Conservation (phyloP, 1,139 yeast species). For the Yamadazyma taylorii region DNA sequence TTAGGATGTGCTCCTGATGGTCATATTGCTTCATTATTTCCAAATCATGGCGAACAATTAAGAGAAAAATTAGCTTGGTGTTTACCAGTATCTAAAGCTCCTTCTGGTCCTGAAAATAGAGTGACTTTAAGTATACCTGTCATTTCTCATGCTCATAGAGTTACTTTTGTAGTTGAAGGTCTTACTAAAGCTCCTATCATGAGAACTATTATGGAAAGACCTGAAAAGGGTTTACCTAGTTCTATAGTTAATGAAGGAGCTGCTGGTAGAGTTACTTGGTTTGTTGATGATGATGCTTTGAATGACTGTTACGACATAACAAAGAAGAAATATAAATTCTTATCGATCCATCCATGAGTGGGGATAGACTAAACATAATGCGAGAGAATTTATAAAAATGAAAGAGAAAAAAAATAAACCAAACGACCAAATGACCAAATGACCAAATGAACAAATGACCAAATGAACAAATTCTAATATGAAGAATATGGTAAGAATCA, state of each 20-base stretch:
- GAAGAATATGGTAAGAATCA: too few relatives aligned
- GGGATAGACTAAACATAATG: too few relatives aligned
- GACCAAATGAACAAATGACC: too few relatives aligned
- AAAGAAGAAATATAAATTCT: conserved; percentile 70
- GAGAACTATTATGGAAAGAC: conserved; percentile 92
- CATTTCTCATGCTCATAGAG: conserved; percentile 89
- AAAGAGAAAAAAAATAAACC: too few relatives aligned
- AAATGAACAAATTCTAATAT: too few relatives aligned
- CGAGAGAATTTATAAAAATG: too few relatives aligned
- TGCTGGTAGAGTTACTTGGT: conserved; percentile 96
- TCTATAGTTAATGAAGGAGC: conserved; percentile 94
- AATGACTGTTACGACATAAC: conserved; percentile 74
- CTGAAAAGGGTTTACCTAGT: conserved; percentile 94
- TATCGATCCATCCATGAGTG: conserved; percentile 26
- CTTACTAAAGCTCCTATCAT: conserved; percentile 92
- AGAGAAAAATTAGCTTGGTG: conserved; percentile 96
- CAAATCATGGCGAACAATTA: conserved; percentile 79
- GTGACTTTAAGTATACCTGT: conserved; percentile 94
- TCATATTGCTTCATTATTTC: conserved; percentile 93
- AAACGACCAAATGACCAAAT: too few relatives aligned
- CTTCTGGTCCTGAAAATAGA: conserved; percentile 84
- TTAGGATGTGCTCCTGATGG: conserved; percentile 99
- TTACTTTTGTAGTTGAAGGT: conserved; percentile 94
- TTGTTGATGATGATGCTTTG: conserved; percentile 94
- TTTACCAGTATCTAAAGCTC: conserved; percentile 90